These are phyloP conservation scores for Schizopora paradoxa DNA, from an alignment of 1,284 basidiomycete species.

Conservation along the genomic window DNA sequence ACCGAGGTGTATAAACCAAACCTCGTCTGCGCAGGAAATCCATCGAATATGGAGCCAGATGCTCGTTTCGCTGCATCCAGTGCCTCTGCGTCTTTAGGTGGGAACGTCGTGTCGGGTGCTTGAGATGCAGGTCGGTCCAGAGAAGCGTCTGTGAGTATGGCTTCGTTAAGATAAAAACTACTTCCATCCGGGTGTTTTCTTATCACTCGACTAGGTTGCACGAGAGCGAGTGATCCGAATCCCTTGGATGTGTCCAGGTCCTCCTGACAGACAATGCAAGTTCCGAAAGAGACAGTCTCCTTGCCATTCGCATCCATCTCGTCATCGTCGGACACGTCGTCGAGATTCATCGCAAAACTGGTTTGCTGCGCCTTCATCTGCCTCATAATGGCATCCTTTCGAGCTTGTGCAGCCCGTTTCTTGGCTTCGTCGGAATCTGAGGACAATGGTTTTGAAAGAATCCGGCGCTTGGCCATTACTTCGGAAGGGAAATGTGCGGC, in stretches of 20 bases:
- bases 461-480: slow-evolving; percentile 46
- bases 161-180: slow-evolving; percentile 67
- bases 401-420: slow-evolving; percentile 76
- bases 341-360: slow-evolving; percentile 75
- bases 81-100: slow-evolving; percentile 44
- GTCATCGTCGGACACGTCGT: slow-evolving; percentile 45
- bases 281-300: slow-evolving; percentile 66
- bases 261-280: slow-evolving; percentile 98
- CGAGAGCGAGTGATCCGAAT: slow-evolving; percentile 86
- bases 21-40: slow-evolving; percentile 68
- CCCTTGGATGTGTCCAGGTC: slow-evolving; percentile 70
- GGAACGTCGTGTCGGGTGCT: slow-evolving; percentile 39
- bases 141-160: slow-evolving; percentile 58
- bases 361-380: slow-evolving; percentile 91
- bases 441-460: slow-evolving; percentile 35
- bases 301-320: slow-evolving; percentile 45
- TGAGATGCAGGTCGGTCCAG: slow-evolving; percentile 51
- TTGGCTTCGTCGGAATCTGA: slow-evolving; percentile 62
- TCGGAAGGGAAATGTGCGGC: slow-evolving; percentile 46
- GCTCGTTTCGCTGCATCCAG: slow-evolving; percentile 42
- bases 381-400: slow-evolving; percentile 87
- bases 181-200: slow-evolving; percentile 76
- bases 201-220: slow-evolving; percentile 87
- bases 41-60: slow-evolving; percentile 56
- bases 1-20: slow-evolving; percentile 88